Conservation (phyloP, 2,329 filamentous ascomycete genomes). For the Nemania bipapillata region DNA sequence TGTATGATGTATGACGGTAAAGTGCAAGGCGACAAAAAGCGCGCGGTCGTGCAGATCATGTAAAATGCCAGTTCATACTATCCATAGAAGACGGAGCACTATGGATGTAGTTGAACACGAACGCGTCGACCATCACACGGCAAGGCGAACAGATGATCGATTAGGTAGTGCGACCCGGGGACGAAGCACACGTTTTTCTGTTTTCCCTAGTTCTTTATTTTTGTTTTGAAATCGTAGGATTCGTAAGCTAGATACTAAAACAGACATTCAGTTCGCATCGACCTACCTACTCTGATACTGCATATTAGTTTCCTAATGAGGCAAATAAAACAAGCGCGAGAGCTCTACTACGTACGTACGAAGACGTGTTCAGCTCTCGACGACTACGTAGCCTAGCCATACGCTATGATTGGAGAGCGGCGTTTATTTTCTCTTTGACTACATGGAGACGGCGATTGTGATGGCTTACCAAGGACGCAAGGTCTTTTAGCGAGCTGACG, state of each 20-base stretch:
- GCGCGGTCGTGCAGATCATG: background rate
- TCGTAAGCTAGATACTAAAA: constrained; percentile 25
- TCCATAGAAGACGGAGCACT: background rate
- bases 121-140: background rate
- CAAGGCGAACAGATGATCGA: background rate
- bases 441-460: no score
- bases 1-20: background rate
- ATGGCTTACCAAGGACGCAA: constrained; percentile 23
- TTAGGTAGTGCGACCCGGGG: constrained; percentile 21
- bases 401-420: constrained; percentile 20
- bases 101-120: background rate
- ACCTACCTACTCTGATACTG: constrained; percentile 1
- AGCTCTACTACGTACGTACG: background rate
- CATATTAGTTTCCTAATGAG: constrained; percentile 11
- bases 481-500: constrained; percentile 27
- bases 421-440: no score
- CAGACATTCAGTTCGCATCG: constrained; percentile 14
- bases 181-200: background rate
- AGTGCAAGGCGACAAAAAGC: background rate
- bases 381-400: background rate
- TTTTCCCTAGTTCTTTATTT: no score
- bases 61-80: constrained; percentile 7
- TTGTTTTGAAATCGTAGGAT: constrained; percentile 23
- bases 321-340: constrained; percentile 3
- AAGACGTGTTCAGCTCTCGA: constrained; percentile 10